Base-by-base conservation (phyloP, 495 filamentous ascomycete genomes). In the Achaetomiella virescens region DNA sequence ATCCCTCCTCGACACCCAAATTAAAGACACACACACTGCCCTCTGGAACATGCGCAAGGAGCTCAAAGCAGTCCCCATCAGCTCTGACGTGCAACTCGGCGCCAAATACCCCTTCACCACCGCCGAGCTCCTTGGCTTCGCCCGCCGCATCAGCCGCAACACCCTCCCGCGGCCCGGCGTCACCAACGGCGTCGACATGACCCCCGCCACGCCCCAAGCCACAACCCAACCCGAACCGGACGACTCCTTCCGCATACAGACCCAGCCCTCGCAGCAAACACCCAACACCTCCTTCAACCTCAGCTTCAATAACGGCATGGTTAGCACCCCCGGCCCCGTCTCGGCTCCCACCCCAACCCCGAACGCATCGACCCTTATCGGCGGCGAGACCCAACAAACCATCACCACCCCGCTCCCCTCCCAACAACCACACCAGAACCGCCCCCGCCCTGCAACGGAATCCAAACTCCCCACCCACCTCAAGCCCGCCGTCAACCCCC, bases 61-160 rank as follows among this genome's bases (percentile, higher is more conserved):
- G 53, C 75, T 91, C 25, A 73, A 83, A 14, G 64, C 75, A 18
- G 80, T 81, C 0, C 77, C 81, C 0, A 74, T 80, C 0, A 85
- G 81, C 1, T 63, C 62, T 14, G 76, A 79, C 61, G 72, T 81
- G 2, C 54, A 64, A 27, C 60, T 61, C 42, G 65, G 65, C 22
- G 61, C 65, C 1, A 66, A 62, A 60, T 66, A 73, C 60, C 58
- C 73, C 15, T 80, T 91, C 48, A 74, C 78, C 12, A 85, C 84
- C 52, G 74, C 74, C 43, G 85, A 90, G 49, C 78, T 92, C 1
- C 80, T 92, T 8, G 70, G 71, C 42, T 90, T 86, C 61, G 89
- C 88, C 9, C 80, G 82, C n/a, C 78, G 79, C 58, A 90, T 91
- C 57, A 83, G 80, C 52, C 82, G 80, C 64, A 88, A 81, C 58